Percentiles rank a stretch among this genome's conserved stretches.
phyloP scores from a whole-genome alignment of 495 filamentous ascomycete species.

The Rhypophila decipiens region DNA sequence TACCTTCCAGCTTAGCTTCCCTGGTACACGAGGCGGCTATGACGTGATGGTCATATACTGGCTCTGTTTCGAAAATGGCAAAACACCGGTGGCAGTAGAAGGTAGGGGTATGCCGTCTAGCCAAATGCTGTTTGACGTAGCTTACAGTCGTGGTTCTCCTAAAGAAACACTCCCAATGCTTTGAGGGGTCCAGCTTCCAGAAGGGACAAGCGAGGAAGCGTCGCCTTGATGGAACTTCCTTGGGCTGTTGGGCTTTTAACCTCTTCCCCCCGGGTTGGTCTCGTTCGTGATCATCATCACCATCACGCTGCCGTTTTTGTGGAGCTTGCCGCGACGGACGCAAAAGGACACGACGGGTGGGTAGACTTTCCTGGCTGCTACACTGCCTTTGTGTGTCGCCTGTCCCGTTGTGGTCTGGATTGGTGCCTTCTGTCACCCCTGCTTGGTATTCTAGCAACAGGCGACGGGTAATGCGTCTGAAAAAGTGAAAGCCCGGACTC shows the following conservation, averaged over 20 bases:
- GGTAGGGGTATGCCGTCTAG: constrained; percentile 7
- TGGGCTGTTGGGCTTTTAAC: background rate
- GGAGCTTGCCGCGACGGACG: background rate
- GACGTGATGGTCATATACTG: constrained; percentile 5
- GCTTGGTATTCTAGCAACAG: too few species aligned
- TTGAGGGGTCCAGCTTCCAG: constrained; percentile 11
- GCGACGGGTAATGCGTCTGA: too few species aligned
- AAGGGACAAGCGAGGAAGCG: constrained; percentile 14
- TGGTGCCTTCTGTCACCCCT: too few species aligned
- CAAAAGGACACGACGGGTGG: too few species aligned
- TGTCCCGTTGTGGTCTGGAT: too few species aligned
- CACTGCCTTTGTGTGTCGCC: too few species aligned
- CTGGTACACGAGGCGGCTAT: constrained; percentile 3
- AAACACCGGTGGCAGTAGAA: constrained; percentile 17
- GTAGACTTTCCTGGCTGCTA: too few species aligned
- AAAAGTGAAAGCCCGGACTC: too few species aligned
- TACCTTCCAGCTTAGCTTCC: constrained; percentile 2
- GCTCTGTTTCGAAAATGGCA: constrained; percentile 5
- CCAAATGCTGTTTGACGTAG: constrained; percentile 18
- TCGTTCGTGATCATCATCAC: background rate
- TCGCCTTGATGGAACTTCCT: background rate
- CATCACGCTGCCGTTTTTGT: background rate
- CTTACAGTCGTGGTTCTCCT: constrained; percentile 8
- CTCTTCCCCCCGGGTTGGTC: background rate
- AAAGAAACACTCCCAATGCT: constrained; percentile 12